phyloP scores from a whole-genome alignment of 192 early-diverging fungal species.

The Podila epicladia region DNA sequence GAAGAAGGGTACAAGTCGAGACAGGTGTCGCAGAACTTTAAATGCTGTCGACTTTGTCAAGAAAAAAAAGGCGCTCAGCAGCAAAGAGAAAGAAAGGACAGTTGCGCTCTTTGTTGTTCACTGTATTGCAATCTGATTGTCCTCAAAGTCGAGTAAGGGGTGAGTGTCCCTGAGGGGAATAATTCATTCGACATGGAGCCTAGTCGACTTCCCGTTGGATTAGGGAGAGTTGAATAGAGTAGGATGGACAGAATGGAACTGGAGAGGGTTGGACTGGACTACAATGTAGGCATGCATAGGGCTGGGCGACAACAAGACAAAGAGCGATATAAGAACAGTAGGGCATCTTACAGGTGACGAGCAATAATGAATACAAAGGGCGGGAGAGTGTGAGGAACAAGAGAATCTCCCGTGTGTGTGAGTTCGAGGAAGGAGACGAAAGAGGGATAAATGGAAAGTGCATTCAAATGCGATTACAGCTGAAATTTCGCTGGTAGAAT shows the following conservation, averaged over 20 bases:
- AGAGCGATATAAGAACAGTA: background rate
- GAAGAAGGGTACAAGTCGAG: slow-evolving; percentile 1
- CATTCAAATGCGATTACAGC: no score
- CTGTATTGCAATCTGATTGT: background rate
- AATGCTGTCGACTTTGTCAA: background rate
- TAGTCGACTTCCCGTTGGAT: background rate
- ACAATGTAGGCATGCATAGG: background rate
- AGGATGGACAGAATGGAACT: background rate
- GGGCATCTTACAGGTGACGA: background rate
- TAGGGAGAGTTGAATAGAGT: background rate
- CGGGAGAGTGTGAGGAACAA: background rate
- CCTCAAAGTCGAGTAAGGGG: no score
- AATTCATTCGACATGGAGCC: background rate
- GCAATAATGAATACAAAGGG: background rate
- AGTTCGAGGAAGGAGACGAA: background rate
- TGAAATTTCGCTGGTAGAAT: no score
- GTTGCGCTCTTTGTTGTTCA: background rate
- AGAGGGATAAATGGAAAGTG: background rate
- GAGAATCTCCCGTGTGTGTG: background rate
- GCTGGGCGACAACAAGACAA: no score
- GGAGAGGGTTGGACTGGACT: background rate
- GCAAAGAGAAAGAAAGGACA: background rate
- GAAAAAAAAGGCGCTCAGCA: background rate
- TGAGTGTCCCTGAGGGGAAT: no score
- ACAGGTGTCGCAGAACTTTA: background rate